Percentiles rank a stretch among this genome's conserved stretches.
phyloP scores from a whole-genome alignment of 495 filamentous ascomycete genomes.

The Annulohypoxylon stygium region DNA sequence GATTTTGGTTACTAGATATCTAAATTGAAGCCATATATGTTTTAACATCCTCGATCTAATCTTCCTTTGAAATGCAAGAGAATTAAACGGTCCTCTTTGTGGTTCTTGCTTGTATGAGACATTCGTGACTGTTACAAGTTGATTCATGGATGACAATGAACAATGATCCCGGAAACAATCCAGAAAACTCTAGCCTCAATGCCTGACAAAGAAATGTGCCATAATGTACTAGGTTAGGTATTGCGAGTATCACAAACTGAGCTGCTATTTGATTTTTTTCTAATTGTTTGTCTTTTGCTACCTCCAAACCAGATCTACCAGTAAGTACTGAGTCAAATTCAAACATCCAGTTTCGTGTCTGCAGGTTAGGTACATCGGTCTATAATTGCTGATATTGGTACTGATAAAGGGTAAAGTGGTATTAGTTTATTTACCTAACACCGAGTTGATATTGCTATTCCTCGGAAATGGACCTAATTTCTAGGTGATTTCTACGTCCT shows the following conservation, averaged over 20 bases:
- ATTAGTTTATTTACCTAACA: not conserved
- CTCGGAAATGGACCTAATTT: too few relatives aligned
- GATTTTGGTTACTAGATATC: not conserved
- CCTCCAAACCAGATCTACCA: not conserved
- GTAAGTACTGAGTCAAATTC: not conserved
- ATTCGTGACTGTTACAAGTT: conserved; percentile 15
- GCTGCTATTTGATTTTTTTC: not conserved
- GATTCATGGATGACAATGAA: conserved; percentile 28
- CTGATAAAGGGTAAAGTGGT: not conserved
- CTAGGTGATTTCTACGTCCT: too few relatives aligned
- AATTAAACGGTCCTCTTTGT: conserved; percentile 6
- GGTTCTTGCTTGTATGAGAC: conserved; percentile 18
- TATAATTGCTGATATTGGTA: too few relatives aligned
- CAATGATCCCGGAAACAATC: conserved; percentile 33
- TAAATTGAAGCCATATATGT: not conserved
- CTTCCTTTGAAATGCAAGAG: not conserved
- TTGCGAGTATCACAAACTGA: not conserved
- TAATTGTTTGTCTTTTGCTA: not conserved
- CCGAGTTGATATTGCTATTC: too few relatives aligned
- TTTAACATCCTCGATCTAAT: not conserved
- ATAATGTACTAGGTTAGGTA: not conserved
- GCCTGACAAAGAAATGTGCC: conserved; percentile 19
- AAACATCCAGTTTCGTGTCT: not conserved
- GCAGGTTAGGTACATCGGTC: not conserved
- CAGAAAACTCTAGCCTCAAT: not conserved